A percentile compares a stretch with the other conserved stretches of the same genome.
Evolutionary conservation across 2,329 filamentous ascomycete genomes (phyloP).

Genomic region (Colletotrichum magnum): DNA sequence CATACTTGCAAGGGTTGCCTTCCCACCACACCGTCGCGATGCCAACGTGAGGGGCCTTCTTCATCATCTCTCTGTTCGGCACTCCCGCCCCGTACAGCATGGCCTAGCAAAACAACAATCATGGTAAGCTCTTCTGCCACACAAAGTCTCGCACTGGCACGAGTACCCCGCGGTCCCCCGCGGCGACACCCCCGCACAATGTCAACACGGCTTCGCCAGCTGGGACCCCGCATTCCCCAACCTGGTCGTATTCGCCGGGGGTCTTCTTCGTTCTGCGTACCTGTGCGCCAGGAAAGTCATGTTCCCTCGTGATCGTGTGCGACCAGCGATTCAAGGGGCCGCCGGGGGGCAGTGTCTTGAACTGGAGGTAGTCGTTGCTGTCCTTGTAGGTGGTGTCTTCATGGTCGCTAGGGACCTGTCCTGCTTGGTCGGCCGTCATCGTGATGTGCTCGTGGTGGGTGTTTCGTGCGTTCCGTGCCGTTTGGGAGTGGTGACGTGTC

Average conservation of each 20-base stretch:
- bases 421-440: constrained; percentile 29
- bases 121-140: constrained; percentile 17
- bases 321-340: constrained; percentile 86
- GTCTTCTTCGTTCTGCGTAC: constrained; percentile 57
- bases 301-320: constrained; percentile 82
- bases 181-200: constrained; percentile 12
- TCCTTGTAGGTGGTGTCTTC: constrained; percentile 55
- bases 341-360: constrained; percentile 65
- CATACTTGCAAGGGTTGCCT: constrained; percentile 94
- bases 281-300: constrained; percentile 94
- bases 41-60: constrained; percentile 90
- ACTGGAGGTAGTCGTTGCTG: constrained; percentile 67
- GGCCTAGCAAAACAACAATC: constrained; percentile 65
- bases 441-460: constrained; percentile 10
- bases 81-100: constrained; percentile 97
- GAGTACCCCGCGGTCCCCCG: constrained; percentile 36
- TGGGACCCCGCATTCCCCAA: constrained; percentile 36
- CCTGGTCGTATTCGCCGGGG: background rate
- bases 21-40: constrained; percentile 97
- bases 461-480: background rate
- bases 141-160: background rate
- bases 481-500: background rate
- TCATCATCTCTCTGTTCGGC: constrained; percentile 86
- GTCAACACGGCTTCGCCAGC: background rate
- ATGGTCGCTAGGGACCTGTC: constrained; percentile 21